Base-by-base conservation (phyloP, 306 rosid genomes). In the Hippophae rhamnoides region DNA sequence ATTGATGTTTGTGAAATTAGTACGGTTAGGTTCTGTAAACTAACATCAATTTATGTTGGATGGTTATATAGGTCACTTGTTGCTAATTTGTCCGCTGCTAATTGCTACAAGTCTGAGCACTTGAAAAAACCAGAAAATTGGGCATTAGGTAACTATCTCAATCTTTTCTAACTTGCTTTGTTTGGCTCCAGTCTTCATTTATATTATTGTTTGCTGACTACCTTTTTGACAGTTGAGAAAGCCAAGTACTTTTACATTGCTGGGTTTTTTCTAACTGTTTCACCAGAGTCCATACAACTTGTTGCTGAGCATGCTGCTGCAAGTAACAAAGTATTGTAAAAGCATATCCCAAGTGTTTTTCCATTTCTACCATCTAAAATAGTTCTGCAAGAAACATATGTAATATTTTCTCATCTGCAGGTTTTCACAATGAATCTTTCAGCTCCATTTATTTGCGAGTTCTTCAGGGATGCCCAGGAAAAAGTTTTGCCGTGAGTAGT, bases 81-180 rank as follows among this genome's bases (percentile, higher is more conserved):
- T 79, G 99, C 96, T 49, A 92, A 92, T 74, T 78, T 92, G 72
- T 78, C 99, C 1, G 99, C 99, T 61, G 99, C 96, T 47, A 92
- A 87, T 78, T 92, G 96, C 77, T 92, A 92, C 71, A 92, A 92
- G 76, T 14, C 78, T 25, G 96, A 92, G 40, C 99, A 92, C 68
- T 71, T 92, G 82, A 82, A 77, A 81, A 76, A 6, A 69, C 96
- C 93, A 13, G 96, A 92, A 76, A 92, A 81, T 58, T 92, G 99
- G 99, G 87, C 96, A 13, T 63, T 88, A 68, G 99, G 96, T 88
- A 85, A 43, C 40, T 45, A 4, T 47, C 23, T 41, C 2, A 10
- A 3, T 46, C 45, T 54, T 52, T 53, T 47, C 9, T 13, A 4
- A 10, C 31, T 45, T 57, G 8, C 41, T 47, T 52, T 60, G 59